phyloP scores from a whole-genome alignment of 1,139 yeast species.

The Pichia sp. region DNA sequence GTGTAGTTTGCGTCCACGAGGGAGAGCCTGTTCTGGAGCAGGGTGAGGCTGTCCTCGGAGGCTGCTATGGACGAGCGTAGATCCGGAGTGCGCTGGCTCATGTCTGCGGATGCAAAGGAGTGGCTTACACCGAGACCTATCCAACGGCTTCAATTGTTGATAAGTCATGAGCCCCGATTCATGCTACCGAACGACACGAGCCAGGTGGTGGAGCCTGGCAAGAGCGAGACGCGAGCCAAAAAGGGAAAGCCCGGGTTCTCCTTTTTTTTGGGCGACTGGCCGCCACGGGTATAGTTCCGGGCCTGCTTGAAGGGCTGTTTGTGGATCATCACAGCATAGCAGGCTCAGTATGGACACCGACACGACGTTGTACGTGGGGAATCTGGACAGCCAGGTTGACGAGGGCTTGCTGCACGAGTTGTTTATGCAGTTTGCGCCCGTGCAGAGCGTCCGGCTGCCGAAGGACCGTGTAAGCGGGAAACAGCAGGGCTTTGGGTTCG shows the following conservation, averaged over 20 bases:
- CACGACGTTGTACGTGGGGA: conserved; percentile 72
- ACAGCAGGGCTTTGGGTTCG: conserved; percentile 88
- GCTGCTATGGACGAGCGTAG: not conserved
- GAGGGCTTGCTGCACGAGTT: conserved; percentile 73
- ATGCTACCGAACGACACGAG: not conserved
- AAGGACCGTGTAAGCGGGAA: conserved; percentile 66
- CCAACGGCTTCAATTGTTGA: too few species aligned
- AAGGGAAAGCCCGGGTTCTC: not conserved
- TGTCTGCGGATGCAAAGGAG: not conserved
- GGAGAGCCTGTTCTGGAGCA: not conserved
- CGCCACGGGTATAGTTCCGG: too few species aligned
- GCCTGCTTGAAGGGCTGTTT: too few species aligned
- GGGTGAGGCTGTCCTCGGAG: not conserved
- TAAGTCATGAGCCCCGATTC: not conserved
- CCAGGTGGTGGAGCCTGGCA: not conserved
- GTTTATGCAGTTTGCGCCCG: conserved; percentile 81
- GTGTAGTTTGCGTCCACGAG: not conserved
- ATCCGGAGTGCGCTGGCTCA: not conserved
- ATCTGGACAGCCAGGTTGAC: conserved; percentile 68
- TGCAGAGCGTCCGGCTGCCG: conserved; percentile 67
- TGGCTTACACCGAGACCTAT: too few species aligned
- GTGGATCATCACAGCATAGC: too few species aligned
- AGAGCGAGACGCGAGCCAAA: not conserved
- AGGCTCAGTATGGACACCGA: not conserved
- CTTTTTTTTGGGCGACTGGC: too few species aligned